Evolutionary conservation across 495 filamentous ascomycete genomes (phyloP).

Genomic region (Neurospora sp.): DNA sequence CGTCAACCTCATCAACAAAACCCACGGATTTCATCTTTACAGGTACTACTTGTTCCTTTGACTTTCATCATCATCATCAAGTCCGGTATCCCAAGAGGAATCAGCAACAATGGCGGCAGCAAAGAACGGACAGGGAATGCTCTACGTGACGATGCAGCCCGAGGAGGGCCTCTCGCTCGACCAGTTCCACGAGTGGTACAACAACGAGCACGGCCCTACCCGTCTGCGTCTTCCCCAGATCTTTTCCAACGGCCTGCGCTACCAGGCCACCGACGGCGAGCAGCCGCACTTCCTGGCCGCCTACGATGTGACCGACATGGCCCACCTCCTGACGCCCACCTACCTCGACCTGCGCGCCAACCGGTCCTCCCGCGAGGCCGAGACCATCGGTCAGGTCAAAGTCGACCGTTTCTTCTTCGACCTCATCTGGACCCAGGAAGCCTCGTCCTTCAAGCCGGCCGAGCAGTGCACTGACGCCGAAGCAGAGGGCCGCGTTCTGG

Average conservation of each 20-base stretch:
- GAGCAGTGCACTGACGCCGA: slow-evolving; percentile 50
- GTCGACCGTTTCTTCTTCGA: slow-evolving; percentile 63
- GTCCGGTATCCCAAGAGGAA: neutral
- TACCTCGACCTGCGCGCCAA: slow-evolving; percentile 62
- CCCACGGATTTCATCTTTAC: neutral
- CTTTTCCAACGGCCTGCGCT: slow-evolving; percentile 66
- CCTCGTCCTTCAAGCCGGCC: slow-evolving; percentile 42
- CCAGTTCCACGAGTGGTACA: slow-evolving; percentile 86
- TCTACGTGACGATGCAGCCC: slow-evolving; percentile 75
- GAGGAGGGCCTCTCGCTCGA: slow-evolving; percentile 47
- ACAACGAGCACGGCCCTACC: slow-evolving; percentile 76
- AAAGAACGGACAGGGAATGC: slow-evolving; percentile 43
- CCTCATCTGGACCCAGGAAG: slow-evolving; percentile 43
- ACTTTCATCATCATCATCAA: neutral
- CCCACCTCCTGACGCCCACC: slow-evolving; percentile 50
- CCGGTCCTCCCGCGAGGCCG: slow-evolving; percentile 62
- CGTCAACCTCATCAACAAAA: neutral
- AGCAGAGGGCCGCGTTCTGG: slow-evolving; percentile 49
- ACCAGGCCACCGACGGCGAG: slow-evolving; percentile 51
- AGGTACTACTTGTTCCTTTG: neutral
- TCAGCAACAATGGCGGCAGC: slow-evolving; percentile 13
- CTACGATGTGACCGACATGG: slow-evolving; percentile 72
- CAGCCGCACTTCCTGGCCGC: slow-evolving; percentile 63
- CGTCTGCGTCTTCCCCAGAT: slow-evolving; percentile 61
- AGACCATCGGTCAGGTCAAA: slow-evolving; percentile 64